phyloP scores from a whole-genome alignment of 805 yeast species.

The Wickerhamomyces alni region DNA sequence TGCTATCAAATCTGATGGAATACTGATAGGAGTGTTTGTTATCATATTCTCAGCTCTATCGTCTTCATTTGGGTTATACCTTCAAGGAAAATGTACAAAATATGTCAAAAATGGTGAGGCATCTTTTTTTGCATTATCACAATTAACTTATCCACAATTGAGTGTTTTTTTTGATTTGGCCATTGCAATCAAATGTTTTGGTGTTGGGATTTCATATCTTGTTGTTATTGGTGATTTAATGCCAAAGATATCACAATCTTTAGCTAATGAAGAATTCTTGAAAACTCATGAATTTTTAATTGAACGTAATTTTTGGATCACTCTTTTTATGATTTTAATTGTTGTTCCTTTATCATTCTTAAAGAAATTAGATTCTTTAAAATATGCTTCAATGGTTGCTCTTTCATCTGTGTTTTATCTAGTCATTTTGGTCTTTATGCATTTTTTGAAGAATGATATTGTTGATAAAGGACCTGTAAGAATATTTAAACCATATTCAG shows the following conservation, averaged over 20 bases:
- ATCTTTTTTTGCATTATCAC: slow-evolving; percentile 60
- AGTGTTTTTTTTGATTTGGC: slow-evolving; percentile 62
- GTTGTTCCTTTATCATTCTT: slow-evolving; percentile 58
- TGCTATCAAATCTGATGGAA: slow-evolving; percentile 63
- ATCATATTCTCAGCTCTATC: slow-evolving; percentile 59
- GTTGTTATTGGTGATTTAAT: slow-evolving; percentile 67
- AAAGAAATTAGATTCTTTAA: slow-evolving; percentile 72
- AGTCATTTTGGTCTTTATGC: slow-evolving; percentile 66
- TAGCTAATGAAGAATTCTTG: slow-evolving; percentile 18
- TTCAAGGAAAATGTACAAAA: slow-evolving; percentile 52
- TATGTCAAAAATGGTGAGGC: slow-evolving; percentile 50
- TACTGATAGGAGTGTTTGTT: slow-evolving; percentile 50
- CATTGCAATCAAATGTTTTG: slow-evolving; percentile 65
- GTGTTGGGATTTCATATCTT: slow-evolving; percentile 61
- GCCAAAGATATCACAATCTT: slow-evolving; percentile 47
- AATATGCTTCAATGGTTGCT: slow-evolving; percentile 81
- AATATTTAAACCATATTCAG: slow-evolving; percentile 39
- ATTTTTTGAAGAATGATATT: slow-evolving; percentile 55
- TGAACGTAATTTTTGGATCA: slow-evolving; percentile 55
- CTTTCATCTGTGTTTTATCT: slow-evolving; percentile 75
- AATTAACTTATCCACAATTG: slow-evolving; percentile 53
- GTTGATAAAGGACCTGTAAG: slow-evolving; percentile 46
- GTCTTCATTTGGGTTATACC: slow-evolving; percentile 60
- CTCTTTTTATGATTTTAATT: slow-evolving; percentile 42
- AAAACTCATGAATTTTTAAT: slow-evolving; percentile 20